Evolutionary conservation across 257 asterid genomes (phyloP), one percentile per base, ranked within the genome.

Genomic region (Cynanchum wilfordii): DNA sequence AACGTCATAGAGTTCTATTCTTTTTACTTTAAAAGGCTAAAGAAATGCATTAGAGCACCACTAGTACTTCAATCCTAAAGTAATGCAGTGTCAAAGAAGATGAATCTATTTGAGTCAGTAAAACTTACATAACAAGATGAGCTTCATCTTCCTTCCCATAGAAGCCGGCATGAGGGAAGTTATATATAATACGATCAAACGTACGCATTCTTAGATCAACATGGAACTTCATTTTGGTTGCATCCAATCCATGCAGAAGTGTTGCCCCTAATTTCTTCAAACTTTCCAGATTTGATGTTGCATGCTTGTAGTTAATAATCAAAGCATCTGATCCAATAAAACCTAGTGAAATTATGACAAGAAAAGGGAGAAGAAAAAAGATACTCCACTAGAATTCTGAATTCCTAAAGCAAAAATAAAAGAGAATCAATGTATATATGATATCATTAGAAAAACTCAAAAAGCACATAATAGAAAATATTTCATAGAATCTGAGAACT

Each of bases 101-200:
- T 42, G 56, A 13, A 19, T 50, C 22, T 19, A 50, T 6, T 50
- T 13, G 56, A 50, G n/a, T 13, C 1, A 49, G 20, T 51, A n/a
- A 62, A 16, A 52, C 85, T 68, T 75, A 89, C 94, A 0, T 36
- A 7, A 87, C 79, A 22, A 84, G 27, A 13, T 0, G 20, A 15
- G 38, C 54, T 29, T 44, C 30, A 25, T 73, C 85, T 78, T 90
- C 95, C 74, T 56, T 81, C 58, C 84, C 84, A 38, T 20, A 33
- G 71, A 88, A 90, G 65, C 96, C 95, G 52, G 91, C 95, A 78
- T 90, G 96, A 30, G 96, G 96, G 30, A 90, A 90, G 79, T 90
- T 90, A 49, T 64, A 90, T 45, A 90, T 77, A 52, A 90, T 90
- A 30, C 90, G 77, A 63, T 87, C 81, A 55, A 90, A 90, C 52